Base-by-base conservation (phyloP, 2,329 filamentous ascomycete genomes). In the Piedraia hortae region DNA sequence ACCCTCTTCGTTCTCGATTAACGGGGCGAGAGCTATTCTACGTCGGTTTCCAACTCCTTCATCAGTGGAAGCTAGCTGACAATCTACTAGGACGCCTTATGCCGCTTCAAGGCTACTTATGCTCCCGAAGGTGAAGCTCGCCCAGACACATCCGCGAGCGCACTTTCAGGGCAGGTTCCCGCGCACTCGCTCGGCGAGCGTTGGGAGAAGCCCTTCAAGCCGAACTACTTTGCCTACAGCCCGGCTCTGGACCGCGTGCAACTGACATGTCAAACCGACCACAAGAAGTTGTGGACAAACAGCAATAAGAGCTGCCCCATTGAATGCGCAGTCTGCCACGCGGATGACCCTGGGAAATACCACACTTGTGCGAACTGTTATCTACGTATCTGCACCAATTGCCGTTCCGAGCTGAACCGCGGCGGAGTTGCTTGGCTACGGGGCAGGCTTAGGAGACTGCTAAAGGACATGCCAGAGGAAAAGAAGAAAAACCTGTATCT, bases 241-340 rank as follows among this genome's bases (percentile, higher is more conserved):
- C 36, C 33, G 5, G 28, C 38, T 4, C 26, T 42, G 13, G 33
- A 30, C 8, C 21, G 36, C 25, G 26, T 29, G 5, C 39, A 40
- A 23, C 23, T 40, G 19, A 35, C 34, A 20, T 42, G 39, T 28
- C 38, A 33, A 21, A 34, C 32, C 22, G 25, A 25, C 4, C 38
- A 43, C 28, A 19, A 19, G 17, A 26, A 29, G n/a, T 27, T 41
- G 10, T 26, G 39, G 14, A 30, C 21, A n/a, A 34, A 26, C 19
- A 29, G 29, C 14, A 43, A 43, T 31, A 36, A 35, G 24, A 22
- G 31, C 16, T 37, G 37, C 10, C 38, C 37, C 4, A 38, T 43
- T 10, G 39, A 42, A 25, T 43, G 39, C 26, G 35, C 36, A 7
- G 32, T 43, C 7, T 43, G 39, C 25, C 37, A 41, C 20, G 34